Evolutionary conservation across 2,329 filamentous ascomycete genomes (phyloP), one percentile per base, ranked within the genome.

Genomic region (Chaetomiaceae sp.): DNA sequence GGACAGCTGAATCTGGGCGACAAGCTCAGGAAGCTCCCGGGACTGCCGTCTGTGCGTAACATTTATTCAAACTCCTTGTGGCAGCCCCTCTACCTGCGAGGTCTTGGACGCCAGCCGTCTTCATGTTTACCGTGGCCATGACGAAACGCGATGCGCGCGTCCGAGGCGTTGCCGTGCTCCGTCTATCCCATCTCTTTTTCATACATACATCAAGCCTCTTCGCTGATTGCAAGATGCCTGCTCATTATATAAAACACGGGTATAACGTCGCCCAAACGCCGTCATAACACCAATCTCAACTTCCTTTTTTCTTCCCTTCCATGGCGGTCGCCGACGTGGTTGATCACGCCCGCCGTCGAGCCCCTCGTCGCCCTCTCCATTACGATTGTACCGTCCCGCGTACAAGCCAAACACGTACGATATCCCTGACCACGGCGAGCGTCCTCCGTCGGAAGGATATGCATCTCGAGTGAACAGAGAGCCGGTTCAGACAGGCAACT

Each of bases 401-500:
- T n/a, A n/a, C n/a, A n/a, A n/a, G n/a, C n/a, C n/a, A n/a, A n/a
- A n/a, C n/a, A n/a, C n/a, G n/a, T n/a, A n/a, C n/a, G n/a, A n/a
- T n/a, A n/a, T n/a, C n/a, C n/a, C n/a, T n/a, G n/a, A n/a, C n/a
- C n/a, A n/a, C n/a, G n/a, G n/a, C n/a, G n/a, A n/a, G n/a, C n/a
- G n/a, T n/a, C n/a, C n/a, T n/a, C n/a, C n/a, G n/a, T n/a, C n/a
- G n/a, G n/a, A n/a, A n/a, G n/a, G n/a, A n/a, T n/a, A n/a, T n/a
- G n/a, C n/a, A n/a, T n/a, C n/a, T n/a, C n/a, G n/a, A n/a, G n/a
- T n/a, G n/a, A n/a, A n/a, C n/a, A n/a, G n/a, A n/a, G n/a, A n/a
- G n/a, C n/a, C n/a, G n/a, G n/a, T 50, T 78, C 69, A 90, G 55
- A 90, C 87, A 37, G 85, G 87, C 58, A 95, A 66, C 61, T 93